Evolutionary conservation across 371 early-diverging fungal species (phyloP).

Genomic region (Rhizomucor miehei): DNA sequence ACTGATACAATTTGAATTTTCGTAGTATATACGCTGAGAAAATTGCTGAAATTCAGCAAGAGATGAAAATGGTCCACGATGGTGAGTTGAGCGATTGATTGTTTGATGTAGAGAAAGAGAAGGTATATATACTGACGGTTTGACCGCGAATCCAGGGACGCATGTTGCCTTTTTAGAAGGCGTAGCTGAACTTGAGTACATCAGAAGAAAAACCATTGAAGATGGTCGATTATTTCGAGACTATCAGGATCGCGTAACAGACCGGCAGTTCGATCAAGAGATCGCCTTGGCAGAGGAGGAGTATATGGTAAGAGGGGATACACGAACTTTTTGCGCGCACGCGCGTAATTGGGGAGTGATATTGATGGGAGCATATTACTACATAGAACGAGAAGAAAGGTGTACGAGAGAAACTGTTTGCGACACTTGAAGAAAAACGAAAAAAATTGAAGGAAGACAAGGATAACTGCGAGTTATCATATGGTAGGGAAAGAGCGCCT

Average conservation of each 20-base stretch:
- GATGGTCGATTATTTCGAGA: conserved; percentile 62
- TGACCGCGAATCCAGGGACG: conserved; percentile 42
- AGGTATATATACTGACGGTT: background rate
- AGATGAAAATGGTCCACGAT: conserved; percentile 24
- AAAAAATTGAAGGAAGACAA: conserved; percentile 79
- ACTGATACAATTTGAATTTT: conserved; percentile 1
- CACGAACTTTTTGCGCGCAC: too few relatives aligned
- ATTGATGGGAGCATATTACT: too few relatives aligned
- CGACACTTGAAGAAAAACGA: conserved; percentile 72
- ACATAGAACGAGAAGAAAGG: conserved; percentile 62
- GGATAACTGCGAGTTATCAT: conserved; percentile 73
- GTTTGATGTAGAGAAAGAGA: background rate
- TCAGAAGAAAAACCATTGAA: conserved; percentile 52
- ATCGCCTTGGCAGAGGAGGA: conserved; percentile 57
- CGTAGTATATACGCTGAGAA: conserved; percentile 32
- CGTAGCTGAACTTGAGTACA: conserved; percentile 52
- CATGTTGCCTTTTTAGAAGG: conserved; percentile 69
- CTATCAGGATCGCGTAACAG: conserved; percentile 68
- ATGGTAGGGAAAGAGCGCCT: conserved; percentile 40
- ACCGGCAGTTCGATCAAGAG: conserved; percentile 58
- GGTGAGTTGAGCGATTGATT: conserved; percentile 14
- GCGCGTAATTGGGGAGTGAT: background rate
- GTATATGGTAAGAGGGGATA: conserved; percentile 49
- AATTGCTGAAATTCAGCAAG: conserved; percentile 21
- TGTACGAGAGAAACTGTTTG: conserved; percentile 70